Evolutionary conservation across 768 basidiomycete species (phyloP), one percentile per base, ranked within the genome.

Genomic region (Lactarius akahatsu): DNA sequence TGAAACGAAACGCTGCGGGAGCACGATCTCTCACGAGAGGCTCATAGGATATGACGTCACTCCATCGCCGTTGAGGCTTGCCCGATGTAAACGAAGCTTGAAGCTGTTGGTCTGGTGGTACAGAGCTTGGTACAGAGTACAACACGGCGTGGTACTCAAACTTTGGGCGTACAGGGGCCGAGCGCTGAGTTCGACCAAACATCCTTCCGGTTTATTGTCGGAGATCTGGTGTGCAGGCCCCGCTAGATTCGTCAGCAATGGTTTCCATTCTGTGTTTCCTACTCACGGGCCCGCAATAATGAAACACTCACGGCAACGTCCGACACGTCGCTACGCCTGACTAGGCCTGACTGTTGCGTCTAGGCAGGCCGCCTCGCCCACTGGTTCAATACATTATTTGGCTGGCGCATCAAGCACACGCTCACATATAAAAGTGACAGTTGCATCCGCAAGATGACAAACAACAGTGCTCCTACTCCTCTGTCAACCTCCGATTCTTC

Each of bases 371-470:
- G 9, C 36, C 36, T 38, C 45, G 45, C 45, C 45, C 4, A 2
- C n/a, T 47, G 15, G 5, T 23, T 23, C n/a, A 10, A 41, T 41
- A 18, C 7, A 41, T 13, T 26, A 50, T 23, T 15, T 26, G 50
- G 26, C 26, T 50, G 11, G 47, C 23, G 4, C 11, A 23, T 11
- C n/a, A 23, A 3, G 11, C 30, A 7, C 41, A 20, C 36, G 38
- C 16, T 3, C 28, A 0, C 36, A 40, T 56, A 57, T 66, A 61
- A 66, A 62, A 58, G 13, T 16, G 7, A 36, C 9, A 3, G 47
- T 16, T 57, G 56, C 52, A 26, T 63, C 66, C 62, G 66, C 34
- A 20, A 30, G 52, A 67, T 67, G 57, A 67, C 66, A 67, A 67
- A 63, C 61, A 45, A 20, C 18, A 10, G 23, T 30, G 60, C 26